Base-by-base conservation (phyloP, 2,329 filamentous ascomycete species). In the Epichloe sp. region DNA sequence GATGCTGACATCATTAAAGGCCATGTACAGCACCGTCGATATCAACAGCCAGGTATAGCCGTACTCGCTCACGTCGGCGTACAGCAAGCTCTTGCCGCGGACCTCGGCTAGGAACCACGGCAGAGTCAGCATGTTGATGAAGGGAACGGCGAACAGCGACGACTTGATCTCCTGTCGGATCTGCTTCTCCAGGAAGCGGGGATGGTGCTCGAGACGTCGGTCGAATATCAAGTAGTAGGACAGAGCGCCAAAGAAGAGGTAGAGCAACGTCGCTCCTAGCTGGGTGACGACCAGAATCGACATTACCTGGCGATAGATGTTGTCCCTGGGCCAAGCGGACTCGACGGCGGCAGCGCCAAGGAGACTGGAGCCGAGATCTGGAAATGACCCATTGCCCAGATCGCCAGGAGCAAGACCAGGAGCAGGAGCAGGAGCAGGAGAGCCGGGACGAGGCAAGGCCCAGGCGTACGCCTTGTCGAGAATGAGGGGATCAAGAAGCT, bases 211-310 rank as follows among this genome's bases (percentile, higher is more conserved):
- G 48, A 72, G 63, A 12, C 69, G 67, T 15, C 67, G 63, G 59
- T 74, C 71, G 54, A 72, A 74, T 51, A 90, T 71, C 68, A 87
- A 80, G 66, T 83, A 68, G 69, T 89, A 90, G 36, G 85, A 88
- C 14, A 87, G 69, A 38, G 79, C 74, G 23, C 84, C 81, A 63
- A 80, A 85, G 56, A 82, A 57, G 63, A 84, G 85, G 72, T 88
- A 89, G 35, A 65, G 58, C 11, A 49, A 48, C 14, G 65, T 61
- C 50, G 67, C 68, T 51, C 68, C 69, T 35, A 70, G 49, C 54
- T 68, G 64, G 21, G 68, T 68, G 49, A 71, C 56, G 55, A 67
- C 48, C 11, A 71, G 57, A 47, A 71, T 62, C 0, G 68, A 70
- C 48, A 63, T 58, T 57, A 57, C 55, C 51, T 72, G 69, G 49